A percentile compares a stretch with the other conserved stretches of the same genome.
Evolutionary conservation across 768 basidiomycete genomes (phyloP).

Genomic region (Serendipita sp.): DNA sequence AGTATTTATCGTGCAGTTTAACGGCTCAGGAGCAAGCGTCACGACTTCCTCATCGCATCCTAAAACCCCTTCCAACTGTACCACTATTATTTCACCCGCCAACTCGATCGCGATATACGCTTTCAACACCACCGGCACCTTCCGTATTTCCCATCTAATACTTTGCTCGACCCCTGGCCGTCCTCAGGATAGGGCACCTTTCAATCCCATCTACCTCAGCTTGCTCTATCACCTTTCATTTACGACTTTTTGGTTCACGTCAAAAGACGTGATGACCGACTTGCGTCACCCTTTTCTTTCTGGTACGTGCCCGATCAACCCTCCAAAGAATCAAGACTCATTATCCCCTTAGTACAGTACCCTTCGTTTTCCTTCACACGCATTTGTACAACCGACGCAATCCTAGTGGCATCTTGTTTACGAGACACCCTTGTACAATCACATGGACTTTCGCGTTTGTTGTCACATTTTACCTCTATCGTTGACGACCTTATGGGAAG

Average conservation of each 20-base stretch:
- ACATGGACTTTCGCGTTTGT: background rate
- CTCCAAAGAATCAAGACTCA: background rate
- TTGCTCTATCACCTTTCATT: background rate
- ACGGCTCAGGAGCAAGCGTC: background rate
- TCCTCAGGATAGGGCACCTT: background rate
- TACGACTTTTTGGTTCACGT: background rate
- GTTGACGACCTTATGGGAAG: background rate
- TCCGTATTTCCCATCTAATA: background rate
- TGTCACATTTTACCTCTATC: background rate
- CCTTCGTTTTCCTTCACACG: background rate
- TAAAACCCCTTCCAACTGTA: background rate
- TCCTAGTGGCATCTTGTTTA: background rate
- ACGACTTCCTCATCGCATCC: background rate
- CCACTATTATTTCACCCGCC: background rate
- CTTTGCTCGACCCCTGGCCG: background rate
- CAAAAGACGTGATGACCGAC: background rate
- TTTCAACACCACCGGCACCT: background rate
- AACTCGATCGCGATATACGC: background rate
- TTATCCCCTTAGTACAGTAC: background rate
- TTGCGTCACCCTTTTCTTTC: background rate
- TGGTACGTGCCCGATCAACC: background rate
- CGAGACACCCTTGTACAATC: background rate
- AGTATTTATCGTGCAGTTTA: no score
- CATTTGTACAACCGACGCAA: background rate
- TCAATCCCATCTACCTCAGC: background rate